Conservation (phyloP, 2,329 filamentous ascomycete genomes). For the Didymella pomorum region DNA sequence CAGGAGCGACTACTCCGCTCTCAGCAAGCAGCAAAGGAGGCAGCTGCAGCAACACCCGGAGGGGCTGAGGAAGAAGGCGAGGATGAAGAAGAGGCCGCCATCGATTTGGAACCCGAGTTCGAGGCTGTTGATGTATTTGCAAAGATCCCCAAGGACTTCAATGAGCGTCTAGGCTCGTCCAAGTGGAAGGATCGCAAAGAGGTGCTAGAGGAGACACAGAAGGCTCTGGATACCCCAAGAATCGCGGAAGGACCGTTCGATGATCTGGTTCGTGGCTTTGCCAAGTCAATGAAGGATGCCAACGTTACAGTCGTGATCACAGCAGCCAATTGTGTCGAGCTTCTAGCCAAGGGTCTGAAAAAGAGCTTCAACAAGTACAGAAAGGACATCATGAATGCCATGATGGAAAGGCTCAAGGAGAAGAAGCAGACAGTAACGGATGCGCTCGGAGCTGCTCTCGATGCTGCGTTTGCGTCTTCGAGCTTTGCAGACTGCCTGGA, state of each 20-base stretch:
- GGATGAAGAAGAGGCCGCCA: conserved; percentile 70
- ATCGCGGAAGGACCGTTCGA: conserved; percentile 92
- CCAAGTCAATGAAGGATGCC: conserved; percentile 98
- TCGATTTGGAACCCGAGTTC: conserved; percentile 71
- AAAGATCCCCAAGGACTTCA: conserved; percentile 82
- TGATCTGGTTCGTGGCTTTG: conserved; percentile 82
- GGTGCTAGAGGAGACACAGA: conserved; percentile 81
- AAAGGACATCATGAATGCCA: conserved; percentile 80
- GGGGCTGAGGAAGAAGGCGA: conserved; percentile 57
- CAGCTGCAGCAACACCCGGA: conserved; percentile 69
- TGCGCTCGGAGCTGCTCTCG: conserved; percentile 83
- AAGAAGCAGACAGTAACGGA: conserved; percentile 93
- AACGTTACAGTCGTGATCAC: conserved; percentile 94
- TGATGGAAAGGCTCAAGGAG: conserved; percentile 95
- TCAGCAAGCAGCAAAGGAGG: conserved; percentile 83
- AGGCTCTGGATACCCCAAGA: conserved; percentile 79
- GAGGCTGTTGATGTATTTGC: conserved; percentile 87
- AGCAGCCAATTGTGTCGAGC: conserved; percentile 91
- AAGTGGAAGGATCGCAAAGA: conserved; percentile 99
- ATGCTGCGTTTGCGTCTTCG: conserved; percentile 72
- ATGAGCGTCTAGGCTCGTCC: conserved; percentile 82
- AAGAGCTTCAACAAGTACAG: conserved; percentile 82
- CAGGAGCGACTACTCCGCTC: conserved; percentile 88
- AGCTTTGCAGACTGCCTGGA: conserved; percentile 86
- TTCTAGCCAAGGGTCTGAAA: conserved; percentile 84